phyloP scores from a whole-genome alignment of 345 rosid species.

The Sisymbrium irio region DNA sequence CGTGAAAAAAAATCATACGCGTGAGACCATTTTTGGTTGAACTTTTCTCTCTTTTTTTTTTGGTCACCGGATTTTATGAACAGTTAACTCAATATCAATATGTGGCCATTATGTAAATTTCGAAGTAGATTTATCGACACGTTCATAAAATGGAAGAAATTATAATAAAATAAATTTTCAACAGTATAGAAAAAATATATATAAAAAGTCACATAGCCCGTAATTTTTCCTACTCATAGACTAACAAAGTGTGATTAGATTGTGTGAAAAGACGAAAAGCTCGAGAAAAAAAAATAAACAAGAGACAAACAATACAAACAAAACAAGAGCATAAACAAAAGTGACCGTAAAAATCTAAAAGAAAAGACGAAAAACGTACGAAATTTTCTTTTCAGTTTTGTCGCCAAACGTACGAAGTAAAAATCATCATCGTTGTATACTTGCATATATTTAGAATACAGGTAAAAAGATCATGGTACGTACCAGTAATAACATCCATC shows the following conservation, averaged over 20 bases:
- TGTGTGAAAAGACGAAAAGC: slow-evolving; percentile 26
- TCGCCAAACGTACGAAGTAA: background rate
- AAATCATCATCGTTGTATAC: background rate
- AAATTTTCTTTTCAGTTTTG: background rate
- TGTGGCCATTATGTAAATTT: slow-evolving; percentile 17
- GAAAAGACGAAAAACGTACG: slow-evolving; percentile 22
- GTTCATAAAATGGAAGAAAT: background rate
- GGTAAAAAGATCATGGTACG: background rate
- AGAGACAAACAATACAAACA: slow-evolving; percentile 10
- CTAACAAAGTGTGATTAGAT: background rate
- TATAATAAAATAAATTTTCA: background rate
- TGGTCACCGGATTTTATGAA: slow-evolving; percentile 1
- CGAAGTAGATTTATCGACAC: background rate
- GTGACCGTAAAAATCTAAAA: slow-evolving; percentile 16
- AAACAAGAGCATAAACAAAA: slow-evolving; percentile 25
- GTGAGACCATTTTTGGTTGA: slow-evolving; percentile 26
- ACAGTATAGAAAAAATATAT: too few species aligned
- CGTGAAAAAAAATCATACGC: slow-evolving; percentile 24
- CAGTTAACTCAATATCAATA: background rate
- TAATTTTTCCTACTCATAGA: background rate
- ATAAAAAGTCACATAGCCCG: background rate
- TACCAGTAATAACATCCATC: slow-evolving; percentile 92
- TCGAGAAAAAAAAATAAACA: background rate
- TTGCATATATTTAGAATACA: background rate
- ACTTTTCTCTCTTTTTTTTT: background rate